Base-by-base conservation (phyloP, 352 stramenopile species). In the Pseudoperonospora humuli region DNA sequence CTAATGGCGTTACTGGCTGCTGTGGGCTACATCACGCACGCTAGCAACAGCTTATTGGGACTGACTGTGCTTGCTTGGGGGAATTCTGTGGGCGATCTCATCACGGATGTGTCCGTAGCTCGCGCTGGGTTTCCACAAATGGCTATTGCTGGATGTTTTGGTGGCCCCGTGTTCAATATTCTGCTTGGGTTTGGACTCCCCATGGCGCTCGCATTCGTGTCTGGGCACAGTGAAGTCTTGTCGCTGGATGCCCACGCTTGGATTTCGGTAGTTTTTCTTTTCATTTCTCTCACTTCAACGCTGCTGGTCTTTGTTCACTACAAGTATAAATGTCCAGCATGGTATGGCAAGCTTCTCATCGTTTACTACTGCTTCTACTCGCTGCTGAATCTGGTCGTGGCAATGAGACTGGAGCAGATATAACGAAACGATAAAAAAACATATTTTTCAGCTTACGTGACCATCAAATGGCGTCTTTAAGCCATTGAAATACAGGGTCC, bases 121-220 rank as follows among this genome's bases (percentile, higher is more conserved):
- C 76, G 76, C 7, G 71, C 72, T 13, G 81, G 81, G 0, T 91
- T 87, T 28, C 70, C 78, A 9, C 70, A 91, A 54, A 93, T 93
- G 81, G 81, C 81, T 26, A 86, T 93, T 35, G 78, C 78, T 5
- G 81, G 81, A 3, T 93, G 81, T 51, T 90, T 83, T 53, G 81
- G 78, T 36, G 81, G 81, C 1, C 81, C 73, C 6, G 81, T 91
- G 3, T 91, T 91, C 54, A 91, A 90, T 39, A 71, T 93, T 21
- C 57, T 93, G 19, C 60, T 93, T 17, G 81, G 81, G 0, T 66
- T 93, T 20, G 81, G 81, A 11, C 57, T 90, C 6, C 79, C 81
- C 1, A 85, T 91, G 70, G 47, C 69, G 3, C 61, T 74, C 27
- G 70, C 79, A 5, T 83, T 73, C 35, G 42, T 83, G 10, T 61